Evolutionary conservation across 305 asterid species (phyloP).

Genomic region (Fraxinus albicans): DNA sequence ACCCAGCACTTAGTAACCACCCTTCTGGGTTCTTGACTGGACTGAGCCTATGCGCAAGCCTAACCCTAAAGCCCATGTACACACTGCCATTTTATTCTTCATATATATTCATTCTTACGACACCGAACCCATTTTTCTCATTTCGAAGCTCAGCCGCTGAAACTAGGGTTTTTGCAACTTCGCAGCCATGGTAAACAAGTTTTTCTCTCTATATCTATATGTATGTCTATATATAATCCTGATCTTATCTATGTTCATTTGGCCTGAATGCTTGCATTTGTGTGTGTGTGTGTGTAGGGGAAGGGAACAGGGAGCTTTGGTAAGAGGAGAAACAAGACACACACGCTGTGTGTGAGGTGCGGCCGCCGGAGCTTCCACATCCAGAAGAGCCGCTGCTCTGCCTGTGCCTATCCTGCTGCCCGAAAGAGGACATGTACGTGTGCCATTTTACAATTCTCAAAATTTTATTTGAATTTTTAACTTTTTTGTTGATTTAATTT

Average conservation of each 20-base stretch:
- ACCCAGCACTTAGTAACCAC: neutral
- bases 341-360: conserved; percentile 88
- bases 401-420: conserved; percentile 91
- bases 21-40: neutral
- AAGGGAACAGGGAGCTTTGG: conserved; percentile 98
- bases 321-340: conserved; percentile 95
- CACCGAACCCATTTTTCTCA: conserved; percentile 13
- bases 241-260: neutral
- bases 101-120: neutral
- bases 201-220: neutral
- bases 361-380: conserved; percentile 96
- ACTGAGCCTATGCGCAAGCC: neutral
- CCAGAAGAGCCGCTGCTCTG: conserved; percentile 95
- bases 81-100: neutral
- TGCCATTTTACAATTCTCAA: neutral
- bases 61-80: conserved; percentile 31
- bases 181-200: conserved; percentile 45
- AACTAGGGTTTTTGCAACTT: conserved; percentile 41
- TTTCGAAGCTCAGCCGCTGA: conserved; percentile 5
- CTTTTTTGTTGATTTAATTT: neutral
- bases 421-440: conserved; percentile 80
- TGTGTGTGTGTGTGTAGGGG: conserved; percentile 29
- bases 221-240: neutral
- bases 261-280: neutral
- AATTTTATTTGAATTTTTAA: neutral